A percentile compares a stretch with the other conserved stretches of the same genome.
Conservation (phyloP, 2,329 filamentous ascomycete genomes). For the Fusarium anthophilum region DNA sequence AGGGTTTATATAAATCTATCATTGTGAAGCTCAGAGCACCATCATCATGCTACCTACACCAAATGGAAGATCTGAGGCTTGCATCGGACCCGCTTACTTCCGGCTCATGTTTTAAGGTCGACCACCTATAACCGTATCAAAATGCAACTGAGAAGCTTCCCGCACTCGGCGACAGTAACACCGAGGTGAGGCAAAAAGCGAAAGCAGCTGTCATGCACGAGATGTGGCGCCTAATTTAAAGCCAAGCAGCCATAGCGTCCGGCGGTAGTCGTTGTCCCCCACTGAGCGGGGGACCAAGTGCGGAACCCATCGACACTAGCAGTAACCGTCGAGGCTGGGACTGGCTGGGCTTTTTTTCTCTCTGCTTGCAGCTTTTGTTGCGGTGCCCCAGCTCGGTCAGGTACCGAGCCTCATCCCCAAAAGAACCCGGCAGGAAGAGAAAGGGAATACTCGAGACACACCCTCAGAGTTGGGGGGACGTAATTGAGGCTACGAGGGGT, state of each 20-base stretch:
- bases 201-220: slow-evolving; percentile 24
- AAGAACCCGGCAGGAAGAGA: slow-evolving; percentile 28
- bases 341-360: slow-evolving; percentile 30
- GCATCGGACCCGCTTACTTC: not conserved
- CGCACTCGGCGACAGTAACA: slow-evolving; percentile 28
- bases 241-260: slow-evolving; percentile 17
- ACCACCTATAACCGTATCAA: not conserved
- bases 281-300: slow-evolving; percentile 25
- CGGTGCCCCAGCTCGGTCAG: slow-evolving; percentile 42
- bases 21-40: not conserved
- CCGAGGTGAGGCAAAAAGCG: slow-evolving; percentile 33
- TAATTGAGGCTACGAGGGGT: slow-evolving; percentile 3
- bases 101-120: not conserved
- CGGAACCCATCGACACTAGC: slow-evolving; percentile 33
- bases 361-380: slow-evolving; percentile 33
- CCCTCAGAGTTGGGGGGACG: slow-evolving; percentile 25
- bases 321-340: slow-evolving; percentile 33
- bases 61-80: not conserved
- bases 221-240: slow-evolving; percentile 19
- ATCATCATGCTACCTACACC: not conserved
- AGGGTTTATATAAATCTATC: slow-evolving; percentile 3
- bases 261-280: slow-evolving; percentile 17
- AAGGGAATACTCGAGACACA: slow-evolving; percentile 30
- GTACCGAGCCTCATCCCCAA: slow-evolving; percentile 35
- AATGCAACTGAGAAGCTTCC: slow-evolving; percentile 1